A percentile compares a stretch with the other conserved stretches of the same genome.
phyloP scores from a whole-genome alignment of 2,329 filamentous ascomycete genomes.

The Grosmannia clavigera region DNA sequence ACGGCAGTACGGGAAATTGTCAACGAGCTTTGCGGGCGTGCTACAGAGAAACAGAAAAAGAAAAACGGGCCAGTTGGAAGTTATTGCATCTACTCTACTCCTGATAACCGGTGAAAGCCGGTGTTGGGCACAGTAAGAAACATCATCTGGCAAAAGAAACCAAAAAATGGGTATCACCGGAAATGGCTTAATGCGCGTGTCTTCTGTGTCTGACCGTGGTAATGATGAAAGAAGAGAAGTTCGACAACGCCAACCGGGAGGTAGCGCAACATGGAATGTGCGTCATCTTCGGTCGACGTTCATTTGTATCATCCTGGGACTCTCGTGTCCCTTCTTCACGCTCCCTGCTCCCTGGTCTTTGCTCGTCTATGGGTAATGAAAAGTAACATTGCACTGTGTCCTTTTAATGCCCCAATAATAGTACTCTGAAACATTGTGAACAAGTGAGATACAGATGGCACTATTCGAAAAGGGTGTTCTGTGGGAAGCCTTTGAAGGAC shows the following conservation, averaged over 20 bases:
- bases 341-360: neutral
- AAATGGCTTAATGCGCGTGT: neutral
- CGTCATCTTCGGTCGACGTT: neutral
- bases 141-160: neutral
- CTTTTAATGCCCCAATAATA: neutral
- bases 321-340: neutral
- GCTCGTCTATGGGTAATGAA: neutral
- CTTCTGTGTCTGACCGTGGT: no score
- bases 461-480: neutral
- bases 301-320: neutral
- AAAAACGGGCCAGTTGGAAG: neutral
- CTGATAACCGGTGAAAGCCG: neutral
- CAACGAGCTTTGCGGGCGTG: no score
- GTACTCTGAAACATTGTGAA: neutral
- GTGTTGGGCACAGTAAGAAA: neutral
- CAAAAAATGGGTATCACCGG: neutral
- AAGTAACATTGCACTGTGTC: neutral
- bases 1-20: no score
- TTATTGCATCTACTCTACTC: neutral
- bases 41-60: neutral
- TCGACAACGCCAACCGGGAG: neutral
- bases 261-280: no score
- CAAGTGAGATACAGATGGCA: neutral
- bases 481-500: no score
- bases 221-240: neutral